Base-by-base conservation (phyloP, 805 yeast genomes). In the Cyberlindnera americana region DNA sequence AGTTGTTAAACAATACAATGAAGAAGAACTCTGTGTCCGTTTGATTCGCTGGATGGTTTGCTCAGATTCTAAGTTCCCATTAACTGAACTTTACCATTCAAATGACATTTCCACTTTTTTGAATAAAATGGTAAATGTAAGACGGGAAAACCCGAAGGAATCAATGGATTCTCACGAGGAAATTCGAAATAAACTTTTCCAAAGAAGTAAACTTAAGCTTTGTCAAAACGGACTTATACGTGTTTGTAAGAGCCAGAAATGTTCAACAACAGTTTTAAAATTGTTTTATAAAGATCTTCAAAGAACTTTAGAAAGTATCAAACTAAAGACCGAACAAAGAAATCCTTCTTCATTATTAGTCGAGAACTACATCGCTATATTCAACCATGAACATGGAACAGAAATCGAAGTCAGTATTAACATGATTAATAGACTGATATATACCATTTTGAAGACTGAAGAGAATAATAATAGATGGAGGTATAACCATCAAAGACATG, bases 161-260 rank as follows among this genome's bases (percentile, higher is more conserved):
- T 10, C 31, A 10, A 29, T 53, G n/a, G 35, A 40, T 12, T 30
- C 47, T 5, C 21, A 31, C 7, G 41, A 47, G 33, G 44, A 47
- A 9, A 35, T 48, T 1, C 48, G 52, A 33, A 45, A 41, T 12
- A 41, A 52, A n/a, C 19, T 55, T 3, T 61, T 64, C 40, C 61
- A 60, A 28, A 38, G 39, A 1, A 44, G 57, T 2, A 43, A 65
- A 18, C 59, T 54, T 31, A 35, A 37, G 6, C 36, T 64, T 7
- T 49, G 53, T 11, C 37, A 32, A 10, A 17, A 26, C 5, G 49
- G 51, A 6, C 37, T 64, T 3, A 46, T 62, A 1, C 30, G 41
- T 3, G 52, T 53, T 29, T 44, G 61, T 7, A 53, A 49, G 33
- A 45, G 53, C 4, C 37, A 47, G 14, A 48, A 46, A 16, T 52